Percentiles rank a stretch among this genome's conserved stretches.
phyloP scores from a whole-genome alignment of 371 early-diverging fungal species.

The Capillidium rhysosporum region DNA sequence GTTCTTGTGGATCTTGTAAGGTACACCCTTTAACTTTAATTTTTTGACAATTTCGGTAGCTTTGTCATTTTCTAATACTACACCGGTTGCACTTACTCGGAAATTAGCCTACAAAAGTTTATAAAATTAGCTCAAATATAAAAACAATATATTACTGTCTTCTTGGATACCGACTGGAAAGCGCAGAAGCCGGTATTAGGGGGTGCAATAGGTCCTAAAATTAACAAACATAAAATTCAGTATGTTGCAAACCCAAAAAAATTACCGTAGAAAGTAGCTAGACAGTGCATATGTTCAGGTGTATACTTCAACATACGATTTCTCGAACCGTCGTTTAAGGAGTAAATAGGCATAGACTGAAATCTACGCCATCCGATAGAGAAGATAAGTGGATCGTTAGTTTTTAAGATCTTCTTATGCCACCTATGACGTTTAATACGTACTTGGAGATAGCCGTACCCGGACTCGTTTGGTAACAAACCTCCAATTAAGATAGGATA shows the following conservation, averaged over 20 bases:
- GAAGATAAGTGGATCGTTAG: slow-evolving; percentile 91
- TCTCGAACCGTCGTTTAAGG: slow-evolving; percentile 76
- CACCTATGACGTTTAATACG: slow-evolving; percentile 97
- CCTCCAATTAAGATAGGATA: slow-evolving; percentile 86
- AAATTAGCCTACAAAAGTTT: slow-evolving; percentile 36
- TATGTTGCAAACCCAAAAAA: slow-evolving; percentile 23
- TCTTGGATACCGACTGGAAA: slow-evolving; percentile 52
- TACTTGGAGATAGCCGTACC: slow-evolving; percentile 79
- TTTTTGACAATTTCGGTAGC: slow-evolving; percentile 91
- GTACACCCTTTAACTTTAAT: slow-evolving; percentile 93
- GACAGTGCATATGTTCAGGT: slow-evolving; percentile 97
- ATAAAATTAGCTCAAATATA: not conserved
- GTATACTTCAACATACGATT: slow-evolving; percentile 98
- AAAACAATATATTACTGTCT: slow-evolving; percentile 19
- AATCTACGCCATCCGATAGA: slow-evolving; percentile 98
- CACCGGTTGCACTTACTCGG: slow-evolving; percentile 88
- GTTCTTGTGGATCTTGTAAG: slow-evolving; percentile 87
- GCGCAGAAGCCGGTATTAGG: slow-evolving; percentile 94
- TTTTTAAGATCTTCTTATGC: slow-evolving; percentile 90
- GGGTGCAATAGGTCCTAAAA: slow-evolving; percentile 52
- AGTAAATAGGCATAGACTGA: slow-evolving; percentile 92
- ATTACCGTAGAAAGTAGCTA: slow-evolving; percentile 79
- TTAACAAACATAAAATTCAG: slow-evolving; percentile 11
- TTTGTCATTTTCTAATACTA: slow-evolving; percentile 81
- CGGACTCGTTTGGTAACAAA: slow-evolving; percentile 63